A percentile compares a stretch with the other conserved stretches of the same genome.
These are phyloP conservation scores for Clavispora fructus DNA, from an alignment of 805 yeast genomes.

Conservation along the genomic window DNA sequence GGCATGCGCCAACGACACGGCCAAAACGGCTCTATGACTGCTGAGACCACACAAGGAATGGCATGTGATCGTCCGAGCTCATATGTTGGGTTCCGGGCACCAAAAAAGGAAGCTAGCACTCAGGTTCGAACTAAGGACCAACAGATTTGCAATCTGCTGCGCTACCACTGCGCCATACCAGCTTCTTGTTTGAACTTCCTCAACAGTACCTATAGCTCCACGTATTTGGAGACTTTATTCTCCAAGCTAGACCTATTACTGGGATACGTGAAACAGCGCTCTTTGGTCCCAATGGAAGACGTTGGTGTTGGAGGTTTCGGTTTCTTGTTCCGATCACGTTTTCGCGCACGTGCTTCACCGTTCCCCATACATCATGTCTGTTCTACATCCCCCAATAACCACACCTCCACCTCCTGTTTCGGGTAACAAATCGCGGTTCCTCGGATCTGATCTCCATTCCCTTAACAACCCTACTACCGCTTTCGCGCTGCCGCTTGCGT, in stretches of 20 bases:
- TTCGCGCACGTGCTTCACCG: neutral
- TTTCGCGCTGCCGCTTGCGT: constrained; percentile 64
- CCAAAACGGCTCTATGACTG: too few species aligned
- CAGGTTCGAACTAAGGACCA: constrained; percentile 98
- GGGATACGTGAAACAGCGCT: too few species aligned
- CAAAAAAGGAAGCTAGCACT: constrained; percentile 65
- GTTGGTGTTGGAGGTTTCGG: neutral
- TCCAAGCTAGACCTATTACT: too few species aligned
- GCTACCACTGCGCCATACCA: constrained; percentile 96
- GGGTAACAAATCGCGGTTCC: neutral
- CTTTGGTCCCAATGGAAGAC: too few species aligned
- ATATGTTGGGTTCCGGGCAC: too few species aligned
- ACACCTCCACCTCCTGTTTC: neutral
- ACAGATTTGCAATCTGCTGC: constrained; percentile 98
- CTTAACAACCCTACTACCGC: constrained; percentile 44
- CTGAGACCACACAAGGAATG: too few species aligned
- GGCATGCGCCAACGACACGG: neutral
- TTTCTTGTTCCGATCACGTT: neutral
- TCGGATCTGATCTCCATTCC: neutral
- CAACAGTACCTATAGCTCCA: too few species aligned
- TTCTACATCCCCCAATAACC: neutral
- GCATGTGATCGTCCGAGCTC: too few species aligned
- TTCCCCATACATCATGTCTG: neutral
- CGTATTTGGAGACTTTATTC: too few species aligned
- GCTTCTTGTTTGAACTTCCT: constrained; percentile 22